Evolutionary conservation across 73 alveolate genomes (phyloP).

Genomic region (Paraurostyla sp.): DNA sequence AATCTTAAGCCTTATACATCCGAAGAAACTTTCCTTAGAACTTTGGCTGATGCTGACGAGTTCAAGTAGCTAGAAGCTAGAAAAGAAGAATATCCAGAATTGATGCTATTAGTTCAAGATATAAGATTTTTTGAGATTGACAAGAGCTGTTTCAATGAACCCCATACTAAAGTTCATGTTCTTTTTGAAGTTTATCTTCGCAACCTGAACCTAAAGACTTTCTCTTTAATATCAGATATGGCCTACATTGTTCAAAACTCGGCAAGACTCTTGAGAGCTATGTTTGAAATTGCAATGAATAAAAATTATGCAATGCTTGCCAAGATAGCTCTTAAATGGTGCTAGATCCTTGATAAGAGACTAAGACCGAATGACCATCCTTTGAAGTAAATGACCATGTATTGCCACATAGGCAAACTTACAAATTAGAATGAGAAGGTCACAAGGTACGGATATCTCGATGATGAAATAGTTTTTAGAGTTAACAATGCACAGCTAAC

Average conservation of each 20-base stretch:
- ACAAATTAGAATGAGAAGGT: slow-evolving; percentile 76
- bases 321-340: slow-evolving; percentile 83
- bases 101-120: slow-evolving; percentile 76
- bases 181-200: slow-evolving; percentile 92
- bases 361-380: slow-evolving; percentile 91
- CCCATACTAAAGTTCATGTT: slow-evolving; percentile 93
- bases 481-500: slow-evolving; percentile 79
- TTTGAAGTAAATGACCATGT: slow-evolving; percentile 90
- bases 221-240: slow-evolving; percentile 94
- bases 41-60: slow-evolving; percentile 93
- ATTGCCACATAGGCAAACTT: slow-evolving; percentile 83
- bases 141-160: slow-evolving; percentile 74
- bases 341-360: slow-evolving; percentile 94
- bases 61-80: slow-evolving; percentile 92
- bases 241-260: slow-evolving; percentile 94
- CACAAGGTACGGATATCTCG: slow-evolving; percentile 85
- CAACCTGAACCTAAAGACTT: slow-evolving; percentile 79
- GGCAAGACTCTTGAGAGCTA: slow-evolving; percentile 97
- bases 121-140: slow-evolving; percentile 72
- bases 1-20: slow-evolving; percentile 81
- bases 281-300: slow-evolving; percentile 95
- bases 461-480: slow-evolving; percentile 80
- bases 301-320: slow-evolving; percentile 91
- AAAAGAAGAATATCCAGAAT: slow-evolving; percentile 95
- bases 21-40: slow-evolving; percentile 82